Base-by-base conservation (phyloP, 768 basidiomycete species). In the Cystofilobasidium macerans region DNA sequence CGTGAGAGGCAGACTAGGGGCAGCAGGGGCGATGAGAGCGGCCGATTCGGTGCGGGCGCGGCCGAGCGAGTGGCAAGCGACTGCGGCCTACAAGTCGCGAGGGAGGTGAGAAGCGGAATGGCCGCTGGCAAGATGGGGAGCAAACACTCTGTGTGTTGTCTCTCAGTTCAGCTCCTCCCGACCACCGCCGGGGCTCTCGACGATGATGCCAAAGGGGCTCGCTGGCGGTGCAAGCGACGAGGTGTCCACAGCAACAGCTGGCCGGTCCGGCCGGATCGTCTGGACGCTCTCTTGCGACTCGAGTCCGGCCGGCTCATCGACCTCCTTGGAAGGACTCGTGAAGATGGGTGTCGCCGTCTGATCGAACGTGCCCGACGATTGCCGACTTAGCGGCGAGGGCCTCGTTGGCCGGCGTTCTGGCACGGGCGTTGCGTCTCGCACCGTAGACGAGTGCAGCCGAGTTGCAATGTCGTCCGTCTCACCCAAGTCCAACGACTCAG, bases 111-210 rank as follows among this genome's bases (percentile, higher is more conserved):
- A 40, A 40, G 38, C 38, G 38, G 38, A 40, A 16, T 48, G 24
- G 45, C 20, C 24, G 45, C 24, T 48, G 16, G 16, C 16, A 22
- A 24, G 24, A 48, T 48, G 45, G 45, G 45, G n/a, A 22, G 45
- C 9, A 8, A 11, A 58, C 35, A 60, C n/a, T n/a, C 24, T 43
- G 28, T 24, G 24, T 20, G n/a, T 30, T 42, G 3, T 7, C 13
- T 3, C 48, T 48, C 47, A 65, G 18, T 57, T 24, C 40, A 65
- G 36, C 57, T 65, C 64, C 57, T 58, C 56, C 35, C 64, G 57
- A 13, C 64, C 64, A 5, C 64, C 64, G 8, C 64, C 64, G 0
- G 64, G 64, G 47, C 57, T 59, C 57, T 65, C 64, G 28, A 65
- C 64, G 9, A 65, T 35, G 42, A 65, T 43, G 36, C 36, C 26